Evolutionary conservation across 176 grass and related monocot genomes (phyloP).

Genomic region (Rhynchospora pubera): DNA sequence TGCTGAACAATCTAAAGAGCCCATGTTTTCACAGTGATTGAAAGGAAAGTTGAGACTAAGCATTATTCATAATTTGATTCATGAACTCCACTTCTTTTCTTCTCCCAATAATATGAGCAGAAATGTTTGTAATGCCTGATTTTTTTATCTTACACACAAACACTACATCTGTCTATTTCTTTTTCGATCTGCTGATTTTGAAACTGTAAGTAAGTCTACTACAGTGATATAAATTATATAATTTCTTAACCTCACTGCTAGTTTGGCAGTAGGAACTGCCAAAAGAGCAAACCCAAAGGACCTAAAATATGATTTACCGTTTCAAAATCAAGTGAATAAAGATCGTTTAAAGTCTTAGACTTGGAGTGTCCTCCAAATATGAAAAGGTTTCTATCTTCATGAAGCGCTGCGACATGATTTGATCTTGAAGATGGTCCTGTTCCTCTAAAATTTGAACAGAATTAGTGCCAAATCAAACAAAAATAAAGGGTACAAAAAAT

Average conservation of each 20-base stretch:
- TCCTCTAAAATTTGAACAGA: slow-evolving; percentile 35
- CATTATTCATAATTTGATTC: not conserved
- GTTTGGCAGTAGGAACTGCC: not conserved
- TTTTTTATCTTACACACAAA: not conserved
- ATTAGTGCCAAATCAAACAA: not conserved
- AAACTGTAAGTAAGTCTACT: no score
- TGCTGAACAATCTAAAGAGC: not conserved
- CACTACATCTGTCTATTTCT: not conserved
- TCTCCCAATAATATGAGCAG: not conserved
- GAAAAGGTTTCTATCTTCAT: slow-evolving; percentile 78
- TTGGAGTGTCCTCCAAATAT: slow-evolving; percentile 94
- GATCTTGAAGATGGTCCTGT: slow-evolving; percentile 87
- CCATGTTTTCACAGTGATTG: not conserved
- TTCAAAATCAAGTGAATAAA: slow-evolving; percentile 90
- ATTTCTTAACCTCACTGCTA: not conserved
- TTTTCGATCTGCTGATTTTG: not conserved
- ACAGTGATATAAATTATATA: no score
- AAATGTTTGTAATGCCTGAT: not conserved
- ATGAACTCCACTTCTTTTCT: not conserved
- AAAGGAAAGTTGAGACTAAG: not conserved
- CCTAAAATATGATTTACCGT: slow-evolving; percentile 46
- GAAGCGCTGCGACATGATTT: slow-evolving; percentile 76
- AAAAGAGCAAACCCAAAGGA: slow-evolving; percentile 13
- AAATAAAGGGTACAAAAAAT: not conserved
- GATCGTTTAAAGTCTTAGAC: slow-evolving; percentile 85